Evolutionary conservation across 495 filamentous ascomycete genomes (phyloP).

Genomic region (Penicillium crystallinum): DNA sequence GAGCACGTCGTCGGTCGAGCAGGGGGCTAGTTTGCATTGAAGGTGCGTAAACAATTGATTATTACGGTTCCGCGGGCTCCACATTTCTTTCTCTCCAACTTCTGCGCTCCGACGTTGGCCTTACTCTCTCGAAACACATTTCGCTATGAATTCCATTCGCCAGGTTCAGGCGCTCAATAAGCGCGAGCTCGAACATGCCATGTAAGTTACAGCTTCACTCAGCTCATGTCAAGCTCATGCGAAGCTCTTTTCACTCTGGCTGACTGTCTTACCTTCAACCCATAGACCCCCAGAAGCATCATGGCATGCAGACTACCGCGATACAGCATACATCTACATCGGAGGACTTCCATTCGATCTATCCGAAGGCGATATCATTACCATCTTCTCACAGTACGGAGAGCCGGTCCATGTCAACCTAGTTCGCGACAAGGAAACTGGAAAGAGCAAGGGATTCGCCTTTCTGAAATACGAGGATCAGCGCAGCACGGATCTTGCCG

Average conservation of each 20-base stretch:
- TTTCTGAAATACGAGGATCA: constrained; percentile 99
- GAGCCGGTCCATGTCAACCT: constrained; percentile 90
- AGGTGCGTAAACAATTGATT: constrained; percentile 26
- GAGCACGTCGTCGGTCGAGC: constrained; percentile 6
- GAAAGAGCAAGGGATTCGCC: constrained; percentile 86
- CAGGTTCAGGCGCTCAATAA: constrained; percentile 91
- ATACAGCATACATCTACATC: constrained; percentile 95
- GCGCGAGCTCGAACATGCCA: constrained; percentile 82
- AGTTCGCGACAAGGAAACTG: constrained; percentile 89
- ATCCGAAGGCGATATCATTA: constrained; percentile 90
- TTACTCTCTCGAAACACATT: constrained; percentile 2
- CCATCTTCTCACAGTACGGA: constrained; percentile 96
- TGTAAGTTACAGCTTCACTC: constrained; percentile 41
- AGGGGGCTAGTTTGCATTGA: constrained; percentile 7
- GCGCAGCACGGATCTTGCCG: constrained; percentile 88
- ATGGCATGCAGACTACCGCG: constrained; percentile 96
- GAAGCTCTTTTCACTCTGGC: not conserved
- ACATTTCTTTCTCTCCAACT: constrained; percentile 18
- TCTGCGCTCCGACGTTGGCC: constrained; percentile 3
- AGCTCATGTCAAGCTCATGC: not conserved
- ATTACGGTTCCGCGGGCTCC: constrained; percentile 31
- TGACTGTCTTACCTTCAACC: constrained; percentile 14
- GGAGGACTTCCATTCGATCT: constrained; percentile 92
- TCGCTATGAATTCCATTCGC: constrained; percentile 82
- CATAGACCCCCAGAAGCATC: constrained; percentile 72